Conservation (phyloP, 2,329 filamentous ascomycete species). For the Penicillium aurantiogriseum region DNA sequence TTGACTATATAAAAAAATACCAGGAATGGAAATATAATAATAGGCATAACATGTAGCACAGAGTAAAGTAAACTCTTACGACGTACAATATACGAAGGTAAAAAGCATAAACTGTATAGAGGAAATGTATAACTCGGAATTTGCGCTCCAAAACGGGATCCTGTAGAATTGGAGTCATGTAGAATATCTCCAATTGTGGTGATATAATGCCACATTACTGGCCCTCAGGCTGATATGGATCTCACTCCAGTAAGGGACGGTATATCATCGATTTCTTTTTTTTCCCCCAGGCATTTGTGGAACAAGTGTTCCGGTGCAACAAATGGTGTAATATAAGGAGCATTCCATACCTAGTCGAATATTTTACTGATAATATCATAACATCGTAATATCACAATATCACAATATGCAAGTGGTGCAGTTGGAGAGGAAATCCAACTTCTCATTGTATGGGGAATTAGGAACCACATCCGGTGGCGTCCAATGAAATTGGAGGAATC, state of each 20-base stretch:
- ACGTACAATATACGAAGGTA: not conserved
- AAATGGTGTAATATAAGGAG: not conserved
- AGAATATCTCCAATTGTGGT: not conserved
- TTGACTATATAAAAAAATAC: not conserved
- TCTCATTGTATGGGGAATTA: conserved; percentile 5
- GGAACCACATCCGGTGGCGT: conserved; percentile 2
- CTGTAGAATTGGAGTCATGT: not conserved
- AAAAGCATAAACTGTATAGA: not conserved
- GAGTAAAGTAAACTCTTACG: not conserved
- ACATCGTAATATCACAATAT: not conserved
- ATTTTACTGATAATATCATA: not conserved
- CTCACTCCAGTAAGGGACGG: not conserved
- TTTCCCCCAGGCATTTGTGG: not conserved
- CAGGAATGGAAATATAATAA: not conserved
- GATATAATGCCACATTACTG: not conserved
- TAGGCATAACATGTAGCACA: not conserved
- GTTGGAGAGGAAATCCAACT: not conserved
- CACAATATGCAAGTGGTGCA: not conserved
- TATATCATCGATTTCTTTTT: not conserved
- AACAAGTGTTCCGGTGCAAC: not conserved
- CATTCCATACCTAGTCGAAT: not conserved
- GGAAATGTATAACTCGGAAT: not conserved
- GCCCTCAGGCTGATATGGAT: not conserved
- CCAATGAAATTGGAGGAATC: not conserved
- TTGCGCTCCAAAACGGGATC: not conserved